phyloP scores from a whole-genome alignment of 352 stramenopile genomes.

The Globisporangium mamillatum region DNA sequence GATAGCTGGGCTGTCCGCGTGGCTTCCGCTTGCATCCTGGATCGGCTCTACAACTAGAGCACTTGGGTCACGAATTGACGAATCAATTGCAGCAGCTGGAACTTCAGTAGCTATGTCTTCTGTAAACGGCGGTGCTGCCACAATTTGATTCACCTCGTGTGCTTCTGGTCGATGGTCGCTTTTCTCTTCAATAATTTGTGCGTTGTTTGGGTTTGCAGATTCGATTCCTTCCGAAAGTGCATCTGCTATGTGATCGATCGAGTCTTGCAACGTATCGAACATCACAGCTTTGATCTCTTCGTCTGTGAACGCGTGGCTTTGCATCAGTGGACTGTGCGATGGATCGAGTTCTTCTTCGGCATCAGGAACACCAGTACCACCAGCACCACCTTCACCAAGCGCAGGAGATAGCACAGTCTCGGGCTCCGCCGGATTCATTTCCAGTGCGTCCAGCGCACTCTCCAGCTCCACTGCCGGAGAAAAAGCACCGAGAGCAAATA shows the following conservation, averaged over 20 bases:
- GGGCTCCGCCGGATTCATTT: background rate
- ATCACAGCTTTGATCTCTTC: constrained; percentile 18
- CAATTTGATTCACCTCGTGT: background rate
- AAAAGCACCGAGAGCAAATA: constrained; percentile 40
- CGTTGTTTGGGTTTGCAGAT: background rate
- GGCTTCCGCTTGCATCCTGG: background rate
- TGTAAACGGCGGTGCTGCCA: too few species aligned
- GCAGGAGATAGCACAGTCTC: background rate
- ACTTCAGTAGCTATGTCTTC: background rate
- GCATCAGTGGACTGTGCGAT: background rate
- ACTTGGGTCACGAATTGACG: background rate
- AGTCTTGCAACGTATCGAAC: constrained; percentile 24
- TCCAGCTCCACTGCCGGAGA: constrained; percentile 58
- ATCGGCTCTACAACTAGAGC: background rate
- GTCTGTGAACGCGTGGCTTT: background rate
- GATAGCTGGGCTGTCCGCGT: background rate
- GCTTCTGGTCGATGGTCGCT: background rate
- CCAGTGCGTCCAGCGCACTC: constrained; percentile 34
- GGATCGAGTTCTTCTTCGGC: background rate
- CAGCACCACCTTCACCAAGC: background rate
- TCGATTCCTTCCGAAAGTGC: background rate
- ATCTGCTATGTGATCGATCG: constrained; percentile 28
- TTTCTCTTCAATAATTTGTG: background rate
- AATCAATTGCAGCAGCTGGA: background rate
- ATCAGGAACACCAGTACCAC: too few species aligned